phyloP scores from a whole-genome alignment of 495 filamentous ascomycete species.

The Pyronema domesticum region DNA sequence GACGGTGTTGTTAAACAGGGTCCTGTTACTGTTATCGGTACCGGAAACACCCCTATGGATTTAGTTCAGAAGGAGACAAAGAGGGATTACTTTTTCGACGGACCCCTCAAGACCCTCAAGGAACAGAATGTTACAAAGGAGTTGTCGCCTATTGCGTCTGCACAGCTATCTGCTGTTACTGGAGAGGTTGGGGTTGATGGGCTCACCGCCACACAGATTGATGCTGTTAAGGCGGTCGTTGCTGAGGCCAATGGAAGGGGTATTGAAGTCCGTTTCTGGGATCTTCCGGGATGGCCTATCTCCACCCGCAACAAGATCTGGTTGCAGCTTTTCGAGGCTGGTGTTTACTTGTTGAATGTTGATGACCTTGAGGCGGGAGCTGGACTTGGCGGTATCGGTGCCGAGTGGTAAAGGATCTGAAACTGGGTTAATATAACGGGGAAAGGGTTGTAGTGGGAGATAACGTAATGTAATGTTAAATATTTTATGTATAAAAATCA shows the following conservation, averaged over 20 bases:
- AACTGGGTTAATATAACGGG: too few species aligned
- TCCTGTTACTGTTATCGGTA: conserved; percentile 61
- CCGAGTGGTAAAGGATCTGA: conserved; percentile 11
- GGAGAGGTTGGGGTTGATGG: conserved; percentile 31
- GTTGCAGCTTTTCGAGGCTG: conserved; percentile 51
- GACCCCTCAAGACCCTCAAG: conserved; percentile 33
- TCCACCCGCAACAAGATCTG: conserved; percentile 49
- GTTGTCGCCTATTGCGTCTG: conserved; percentile 27
- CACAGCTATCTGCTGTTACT: conserved; percentile 24
- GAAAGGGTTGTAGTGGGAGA: too few species aligned
- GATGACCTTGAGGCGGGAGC: conserved; percentile 51
- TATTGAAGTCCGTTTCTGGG: conserved; percentile 62
- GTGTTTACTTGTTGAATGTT: conserved; percentile 56
- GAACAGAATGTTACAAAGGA: conserved; percentile 10
- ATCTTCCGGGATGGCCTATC: conserved; percentile 57
- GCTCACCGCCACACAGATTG: conserved; percentile 36
- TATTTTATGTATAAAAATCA: too few species aligned
- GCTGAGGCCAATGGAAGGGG: conserved; percentile 50
- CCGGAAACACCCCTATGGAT: conserved; percentile 47
- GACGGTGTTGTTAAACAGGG: conserved; percentile 31
- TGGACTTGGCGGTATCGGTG: conserved; percentile 27
- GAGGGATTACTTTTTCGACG: conserved; percentile 33
- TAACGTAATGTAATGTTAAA: too few species aligned
- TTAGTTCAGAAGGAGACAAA: conserved; percentile 36
- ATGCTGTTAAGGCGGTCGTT: conserved; percentile 44